phyloP scores from a whole-genome alignment of 2,329 filamentous ascomycete species.

The Colletotrichum costaricense region DNA sequence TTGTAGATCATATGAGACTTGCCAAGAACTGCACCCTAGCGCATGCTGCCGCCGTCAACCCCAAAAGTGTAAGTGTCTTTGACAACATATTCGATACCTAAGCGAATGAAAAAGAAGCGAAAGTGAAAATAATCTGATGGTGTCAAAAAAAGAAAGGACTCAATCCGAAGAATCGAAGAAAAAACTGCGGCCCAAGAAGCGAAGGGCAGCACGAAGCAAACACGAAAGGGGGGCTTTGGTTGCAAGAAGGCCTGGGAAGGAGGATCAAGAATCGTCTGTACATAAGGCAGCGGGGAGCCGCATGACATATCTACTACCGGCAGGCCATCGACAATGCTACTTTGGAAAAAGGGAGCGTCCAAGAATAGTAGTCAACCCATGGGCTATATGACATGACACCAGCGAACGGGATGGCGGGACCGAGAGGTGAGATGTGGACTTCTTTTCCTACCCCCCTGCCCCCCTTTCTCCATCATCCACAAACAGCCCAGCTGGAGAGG shows the following conservation, averaged over 20 bases:
- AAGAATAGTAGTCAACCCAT: slow-evolving; percentile 26
- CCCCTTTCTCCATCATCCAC: neutral
- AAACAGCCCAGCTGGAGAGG: neutral
- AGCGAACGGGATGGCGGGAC: neutral
- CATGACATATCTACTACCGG: slow-evolving; percentile 20
- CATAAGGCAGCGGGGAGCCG: slow-evolving; percentile 16
- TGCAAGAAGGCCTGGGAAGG: slow-evolving; percentile 5
- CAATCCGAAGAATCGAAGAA: slow-evolving; percentile 22
- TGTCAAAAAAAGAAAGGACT: slow-evolving; percentile 19
- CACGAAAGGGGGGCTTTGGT: slow-evolving; percentile 3
- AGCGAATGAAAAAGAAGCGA: slow-evolving; percentile 28
- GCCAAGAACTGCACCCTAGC: slow-evolving; percentile 35
- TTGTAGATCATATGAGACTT: slow-evolving; percentile 16
- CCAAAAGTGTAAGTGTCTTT: slow-evolving; percentile 27
- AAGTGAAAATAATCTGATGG: neutral
- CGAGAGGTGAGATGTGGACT: neutral
- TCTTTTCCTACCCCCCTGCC: no score
- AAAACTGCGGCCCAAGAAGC: neutral
- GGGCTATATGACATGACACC: neutral
- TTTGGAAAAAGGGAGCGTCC: neutral
- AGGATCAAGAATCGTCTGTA: neutral
- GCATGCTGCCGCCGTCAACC: slow-evolving; percentile 25
- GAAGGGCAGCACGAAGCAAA: slow-evolving; percentile 19
- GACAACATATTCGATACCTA: slow-evolving; percentile 23
- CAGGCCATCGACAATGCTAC: neutral